These are phyloP conservation scores for Neonectria coccinea DNA, from an alignment of 2,329 filamentous ascomycete genomes.

Conservation along the genomic window DNA sequence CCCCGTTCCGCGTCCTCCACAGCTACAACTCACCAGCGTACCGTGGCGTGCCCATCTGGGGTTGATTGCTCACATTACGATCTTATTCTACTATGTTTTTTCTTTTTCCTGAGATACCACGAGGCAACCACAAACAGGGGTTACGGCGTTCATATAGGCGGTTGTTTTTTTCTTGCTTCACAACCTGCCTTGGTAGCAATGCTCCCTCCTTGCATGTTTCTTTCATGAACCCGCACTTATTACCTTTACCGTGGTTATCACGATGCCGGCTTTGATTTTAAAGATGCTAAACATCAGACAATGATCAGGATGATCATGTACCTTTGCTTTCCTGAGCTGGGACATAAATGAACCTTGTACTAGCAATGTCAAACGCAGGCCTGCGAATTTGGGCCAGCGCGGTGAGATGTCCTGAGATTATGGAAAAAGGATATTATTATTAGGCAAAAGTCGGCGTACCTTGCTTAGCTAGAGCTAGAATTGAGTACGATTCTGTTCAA, in stretches of 20 bases:
- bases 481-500: constrained; percentile 1
- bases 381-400: neutral
- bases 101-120: constrained; percentile 36
- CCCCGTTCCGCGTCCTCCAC: constrained; percentile 65
- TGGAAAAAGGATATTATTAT: constrained; percentile 8
- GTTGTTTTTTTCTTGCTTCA: neutral
- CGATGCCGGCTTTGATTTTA: neutral
- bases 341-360: constrained; percentile 7
- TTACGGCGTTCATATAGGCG: constrained; percentile 13
- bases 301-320: constrained; percentile 8
- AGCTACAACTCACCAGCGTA: constrained; percentile 71
- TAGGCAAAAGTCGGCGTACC: neutral
- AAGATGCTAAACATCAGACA: neutral
- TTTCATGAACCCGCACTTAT: neutral
- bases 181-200: neutral
- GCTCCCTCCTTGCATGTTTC: constrained; percentile 2
- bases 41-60: constrained; percentile 66
- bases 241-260: constrained; percentile 1
- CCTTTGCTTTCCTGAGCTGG: constrained; percentile 12
- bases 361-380: constrained; percentile 2
- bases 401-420: constrained; percentile 13
- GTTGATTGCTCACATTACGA: constrained; percentile 46
- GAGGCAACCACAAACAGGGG: constrained; percentile 15
- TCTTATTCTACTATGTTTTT: constrained; percentile 6
- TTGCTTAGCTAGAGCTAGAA: neutral